Base-by-base conservation (phyloP, 1,284 basidiomycete genomes). In the Rugosomyces carneus region DNA sequence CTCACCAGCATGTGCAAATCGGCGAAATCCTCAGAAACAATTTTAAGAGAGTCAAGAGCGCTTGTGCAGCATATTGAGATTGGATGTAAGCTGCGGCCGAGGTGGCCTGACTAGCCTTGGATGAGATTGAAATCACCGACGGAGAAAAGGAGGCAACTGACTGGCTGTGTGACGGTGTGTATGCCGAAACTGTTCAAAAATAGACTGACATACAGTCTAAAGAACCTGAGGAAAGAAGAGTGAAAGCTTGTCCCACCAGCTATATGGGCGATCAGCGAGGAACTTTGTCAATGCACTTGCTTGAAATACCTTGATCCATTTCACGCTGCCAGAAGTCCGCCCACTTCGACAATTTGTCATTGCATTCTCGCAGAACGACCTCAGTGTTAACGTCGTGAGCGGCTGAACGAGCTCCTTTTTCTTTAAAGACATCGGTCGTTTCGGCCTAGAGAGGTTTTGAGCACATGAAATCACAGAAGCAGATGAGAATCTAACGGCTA, bases 181-280 rank as follows among this genome's bases (percentile, higher is more conserved):
- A 89, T 76, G 20, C 84, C 87, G 60, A 88, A 85, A 51, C 82
- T 86, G 62, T 90, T 90, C 55, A 90, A 66, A 66, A 89, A 90
- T 37, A 90, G 68, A 48, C 81, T 72, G 38, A 86, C 82, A 59
- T 90, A 79, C 18, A 86, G 67, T 42, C 84, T 75, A 72, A 89
- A 90, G 57, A 85, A 78, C 53, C 65, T 75, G 26, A 90, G 68
- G 63, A 89, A 80, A 3, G 79, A 78, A 45, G 75, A 73, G 58
- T 89, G 86, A 62, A 89, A 89, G 10, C 71, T 70, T 64, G 80
- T 74, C 45, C 81, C 78, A 47, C 71, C 71, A 37, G 81, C 86
- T 86, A 54, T 10, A 45, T 24, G 42, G 16, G 15, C 26, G 27
- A 49, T 48, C 20, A 9, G 54, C 40, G 18, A 45, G 23, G 41